Percentiles rank a stretch among this genome's conserved stretches.
phyloP scores from a whole-genome alignment of 192 early-diverging fungal species.

The Backusella macrospora region DNA sequence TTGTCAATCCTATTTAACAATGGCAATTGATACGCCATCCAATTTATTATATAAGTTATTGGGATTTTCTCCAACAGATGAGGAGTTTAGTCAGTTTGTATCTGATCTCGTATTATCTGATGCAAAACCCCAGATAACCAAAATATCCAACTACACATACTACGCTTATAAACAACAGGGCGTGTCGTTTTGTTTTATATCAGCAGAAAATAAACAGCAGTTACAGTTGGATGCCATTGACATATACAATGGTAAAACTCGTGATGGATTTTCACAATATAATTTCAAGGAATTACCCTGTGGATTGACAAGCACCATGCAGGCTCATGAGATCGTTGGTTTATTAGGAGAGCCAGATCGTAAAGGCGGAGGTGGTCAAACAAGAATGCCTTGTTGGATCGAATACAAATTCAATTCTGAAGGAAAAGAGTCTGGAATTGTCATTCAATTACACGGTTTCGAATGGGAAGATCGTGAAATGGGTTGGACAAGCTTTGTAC shows the following conservation, averaged over 20 bases:
- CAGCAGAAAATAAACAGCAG: slow-evolving; percentile 7
- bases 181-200: slow-evolving; percentile 48
- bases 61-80: neutral
- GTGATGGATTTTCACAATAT: slow-evolving; percentile 43
- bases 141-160: slow-evolving; percentile 45
- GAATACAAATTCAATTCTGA: slow-evolving; percentile 40
- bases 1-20: neutral
- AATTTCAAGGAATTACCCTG: slow-evolving; percentile 25
- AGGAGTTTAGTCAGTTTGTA: neutral
- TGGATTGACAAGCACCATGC: slow-evolving; percentile 21
- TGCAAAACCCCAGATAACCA: slow-evolving; percentile 33
- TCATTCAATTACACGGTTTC: slow-evolving; percentile 48
- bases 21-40: slow-evolving; percentile 11
- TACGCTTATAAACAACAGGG: slow-evolving; percentile 43
- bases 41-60: slow-evolving; percentile 4
- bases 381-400: slow-evolving; percentile 50
- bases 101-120: neutral
- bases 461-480: slow-evolving; percentile 55
- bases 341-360: slow-evolving; percentile 49
- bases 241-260: slow-evolving; percentile 41
- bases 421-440: slow-evolving; percentile 29
- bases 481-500: slow-evolving; percentile 38
- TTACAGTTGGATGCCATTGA: slow-evolving; percentile 46
- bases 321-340: slow-evolving; percentile 46
- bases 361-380: slow-evolving; percentile 47